Base-by-base conservation (phyloP, 106 monocot genomes). In the Alisma plantagoaquatica region DNA sequence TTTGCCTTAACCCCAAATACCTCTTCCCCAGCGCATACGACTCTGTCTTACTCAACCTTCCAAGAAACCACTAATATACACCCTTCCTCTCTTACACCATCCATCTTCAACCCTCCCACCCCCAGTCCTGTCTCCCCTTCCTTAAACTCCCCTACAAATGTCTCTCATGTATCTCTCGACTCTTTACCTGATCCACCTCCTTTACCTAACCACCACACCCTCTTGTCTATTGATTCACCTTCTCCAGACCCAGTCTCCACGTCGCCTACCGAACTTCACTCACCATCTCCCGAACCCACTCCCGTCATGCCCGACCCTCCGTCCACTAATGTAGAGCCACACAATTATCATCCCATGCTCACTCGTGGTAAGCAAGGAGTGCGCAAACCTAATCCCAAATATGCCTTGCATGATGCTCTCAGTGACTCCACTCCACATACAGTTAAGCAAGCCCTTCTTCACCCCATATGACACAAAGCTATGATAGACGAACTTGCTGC, bases 331-430 rank as follows among this genome's bases (percentile, higher is more conserved):
- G 27, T 10, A 26, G 10, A 23, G 1, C 7, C 1, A 26, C 50
- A 23, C 23, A 12, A 46, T 46, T n/a, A n/a, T n/a, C n/a, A n/a
- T n/a, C n/a, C n/a, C n/a, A 51, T 51, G 50, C n/a, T 10, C 10
- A 53, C 30, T 6, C 27, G 53, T 30, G 4, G n/a, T 1, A 53
- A 53, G 19, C 5, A 10, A 3, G 0, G 53, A 23, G 10, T 53
- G n/a, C n/a, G 9, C 8, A 53, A 53, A 18, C 30, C 53, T 6
- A 53, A 53, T 31, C 53, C 53, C 4, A 8, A 18, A 15, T 53
- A 30, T 31, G 53, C 29, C 19, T 7, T 30, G 1, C 27, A 4
- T 53, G 9, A 10, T 17, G 31, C 23, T 9, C 10, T 50, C 17
- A 15, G 5, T n/a, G 0, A n/a, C 1, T 30, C 1, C 53, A 16